Evolutionary conservation across 2,329 filamentous ascomycete genomes (phyloP).

Genomic region (Ascochyta pisi): DNA sequence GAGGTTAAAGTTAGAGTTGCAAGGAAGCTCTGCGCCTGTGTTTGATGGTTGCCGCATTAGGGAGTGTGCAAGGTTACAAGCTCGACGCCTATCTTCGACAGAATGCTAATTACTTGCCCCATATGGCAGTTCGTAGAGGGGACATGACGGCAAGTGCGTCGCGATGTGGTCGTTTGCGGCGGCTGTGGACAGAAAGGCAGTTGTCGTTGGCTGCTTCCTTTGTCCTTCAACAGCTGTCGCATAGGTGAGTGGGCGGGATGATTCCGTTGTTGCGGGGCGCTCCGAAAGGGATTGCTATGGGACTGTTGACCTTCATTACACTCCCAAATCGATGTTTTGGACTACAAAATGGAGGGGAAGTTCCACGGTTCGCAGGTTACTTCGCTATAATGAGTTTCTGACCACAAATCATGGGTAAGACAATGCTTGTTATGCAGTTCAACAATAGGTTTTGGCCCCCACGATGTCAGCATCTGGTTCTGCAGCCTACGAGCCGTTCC

Average conservation of each 20-base stretch:
- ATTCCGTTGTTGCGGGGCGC: not conserved
- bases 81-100: constrained; percentile 11
- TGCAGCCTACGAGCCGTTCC: not conserved
- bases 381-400: not conserved
- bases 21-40: constrained; percentile 12
- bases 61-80: constrained; percentile 14
- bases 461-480: not conserved
- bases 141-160: not conserved
- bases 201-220: constrained; percentile 6
- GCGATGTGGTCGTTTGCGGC: constrained; percentile 6
- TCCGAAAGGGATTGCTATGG: not conserved
- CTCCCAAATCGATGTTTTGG: not conserved
- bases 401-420: not conserved
- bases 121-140: not conserved
- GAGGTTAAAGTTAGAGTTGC: constrained; percentile 9
- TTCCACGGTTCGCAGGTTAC: not conserved
- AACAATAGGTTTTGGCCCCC: constrained; percentile 3
- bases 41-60: constrained; percentile 8
- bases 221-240: not conserved
- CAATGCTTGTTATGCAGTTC: not conserved
- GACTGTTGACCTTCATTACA: not conserved
- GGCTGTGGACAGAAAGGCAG: not conserved
- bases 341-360: not conserved
- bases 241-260: not conserved
- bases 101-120: not conserved